A percentile compares a stretch with the other conserved stretches of the same genome.
These are phyloP conservation scores for Phytophthora sansomeana DNA, from an alignment of 352 stramenopile genomes.

Conservation along the genomic window DNA sequence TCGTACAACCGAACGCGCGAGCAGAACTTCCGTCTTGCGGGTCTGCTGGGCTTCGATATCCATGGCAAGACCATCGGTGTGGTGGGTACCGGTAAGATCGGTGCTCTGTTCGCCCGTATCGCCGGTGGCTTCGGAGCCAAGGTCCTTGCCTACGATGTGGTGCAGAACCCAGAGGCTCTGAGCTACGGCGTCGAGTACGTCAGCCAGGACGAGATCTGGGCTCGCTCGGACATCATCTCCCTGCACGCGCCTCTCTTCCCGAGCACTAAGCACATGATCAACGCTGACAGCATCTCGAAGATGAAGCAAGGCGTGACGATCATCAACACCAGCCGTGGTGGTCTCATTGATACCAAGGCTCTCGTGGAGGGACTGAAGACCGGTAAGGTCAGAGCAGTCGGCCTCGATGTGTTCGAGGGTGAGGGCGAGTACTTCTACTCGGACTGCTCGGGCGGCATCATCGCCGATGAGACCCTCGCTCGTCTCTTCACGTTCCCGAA, in stretches of 20 bases:
- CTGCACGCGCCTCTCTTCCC: slow-evolving; percentile 83
- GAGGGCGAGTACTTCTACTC: slow-evolving; percentile 79
- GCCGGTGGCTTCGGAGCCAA: slow-evolving; percentile 37
- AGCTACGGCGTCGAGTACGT: slow-evolving; percentile 35
- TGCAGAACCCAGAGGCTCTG: slow-evolving; percentile 48
- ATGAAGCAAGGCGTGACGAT: slow-evolving; percentile 90
- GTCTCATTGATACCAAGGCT: slow-evolving; percentile 79
- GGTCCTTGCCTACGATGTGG: slow-evolving; percentile 66
- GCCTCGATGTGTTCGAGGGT: slow-evolving; percentile 86
- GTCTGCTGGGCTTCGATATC: too few relatives aligned
- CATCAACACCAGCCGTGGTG: slow-evolving; percentile 90
- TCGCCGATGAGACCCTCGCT: slow-evolving; percentile 63
- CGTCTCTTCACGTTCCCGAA: slow-evolving; percentile 78
- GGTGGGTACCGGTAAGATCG: slow-evolving; percentile 61
- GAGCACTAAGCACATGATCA: slow-evolving; percentile 84
- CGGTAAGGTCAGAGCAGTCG: slow-evolving; percentile 73
- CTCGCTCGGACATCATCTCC: slow-evolving; percentile 82
- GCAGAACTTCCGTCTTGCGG: too few relatives aligned
- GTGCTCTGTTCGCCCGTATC: slow-evolving; percentile 57
- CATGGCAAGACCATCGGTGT: too few relatives aligned
- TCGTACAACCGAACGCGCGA: too few relatives aligned
- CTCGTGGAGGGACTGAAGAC: slow-evolving; percentile 80
- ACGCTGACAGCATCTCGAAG: slow-evolving; percentile 73
- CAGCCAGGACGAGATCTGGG: slow-evolving; percentile 54
- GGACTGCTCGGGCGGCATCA: slow-evolving; percentile 62